These are phyloP conservation scores for Pythium graminicola DNA, from an alignment of 352 stramenopile genomes.

Conservation along the genomic window DNA sequence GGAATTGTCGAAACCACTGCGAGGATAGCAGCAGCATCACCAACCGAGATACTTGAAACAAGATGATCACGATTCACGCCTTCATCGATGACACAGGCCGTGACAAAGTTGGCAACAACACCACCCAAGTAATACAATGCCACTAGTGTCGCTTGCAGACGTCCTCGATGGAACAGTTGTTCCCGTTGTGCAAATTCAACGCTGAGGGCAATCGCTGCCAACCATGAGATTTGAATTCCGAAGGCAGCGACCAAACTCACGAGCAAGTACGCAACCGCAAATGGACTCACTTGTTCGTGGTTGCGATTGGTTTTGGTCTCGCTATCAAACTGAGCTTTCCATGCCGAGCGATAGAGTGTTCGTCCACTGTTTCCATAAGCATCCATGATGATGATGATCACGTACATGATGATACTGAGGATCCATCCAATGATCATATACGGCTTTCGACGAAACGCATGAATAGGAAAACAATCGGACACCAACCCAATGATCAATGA, in stretches of 20 bases:
- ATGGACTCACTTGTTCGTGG: not conserved
- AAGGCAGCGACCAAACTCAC: constrained; percentile 12
- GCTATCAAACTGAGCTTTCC: not conserved
- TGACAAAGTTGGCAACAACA: not conserved
- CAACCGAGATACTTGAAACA: constrained; percentile 4
- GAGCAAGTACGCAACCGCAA: constrained; percentile 1
- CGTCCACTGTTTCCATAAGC: constrained; percentile 4
- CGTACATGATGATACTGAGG: constrained; percentile 15
- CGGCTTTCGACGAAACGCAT: constrained; percentile 57
- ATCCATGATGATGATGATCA: constrained; percentile 12
- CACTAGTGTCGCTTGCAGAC: constrained; percentile 14
- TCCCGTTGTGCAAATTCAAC: constrained; percentile 27
- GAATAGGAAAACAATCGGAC: constrained; percentile 54
- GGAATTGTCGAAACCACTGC: constrained; percentile 1
- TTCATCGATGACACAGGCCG: not conserved
- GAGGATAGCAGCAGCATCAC: constrained; percentile 1
- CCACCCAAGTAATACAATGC: constrained; percentile 9
- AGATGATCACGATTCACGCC: constrained; percentile 2
- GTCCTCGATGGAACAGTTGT: constrained; percentile 14
- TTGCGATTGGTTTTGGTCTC: not conserved
- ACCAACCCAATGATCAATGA: constrained; percentile 63
- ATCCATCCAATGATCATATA: constrained; percentile 65
- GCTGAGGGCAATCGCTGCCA: constrained; percentile 10
- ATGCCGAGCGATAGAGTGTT: not conserved
- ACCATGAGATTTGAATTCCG: constrained; percentile 17